phyloP scores from a whole-genome alignment of 306 rosid species.

The Prosopis cineraria region DNA sequence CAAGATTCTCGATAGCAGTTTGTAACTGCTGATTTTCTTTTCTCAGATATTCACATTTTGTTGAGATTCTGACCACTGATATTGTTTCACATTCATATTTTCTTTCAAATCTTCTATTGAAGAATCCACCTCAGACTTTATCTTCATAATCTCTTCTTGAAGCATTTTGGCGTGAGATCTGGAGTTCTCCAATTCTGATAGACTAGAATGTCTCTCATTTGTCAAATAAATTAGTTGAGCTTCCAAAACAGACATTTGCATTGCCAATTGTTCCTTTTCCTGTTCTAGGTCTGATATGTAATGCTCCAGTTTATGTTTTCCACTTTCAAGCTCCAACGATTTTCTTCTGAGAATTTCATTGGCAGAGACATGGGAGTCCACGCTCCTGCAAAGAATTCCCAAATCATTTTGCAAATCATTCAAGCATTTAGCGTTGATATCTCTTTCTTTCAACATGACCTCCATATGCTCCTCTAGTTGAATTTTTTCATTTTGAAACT shows the following conservation, averaged over 20 bases:
- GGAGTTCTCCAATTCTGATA: constrained; percentile 50
- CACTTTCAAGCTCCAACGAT: constrained; percentile 29
- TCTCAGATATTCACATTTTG: constrained; percentile 41
- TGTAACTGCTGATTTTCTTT: constrained; percentile 37
- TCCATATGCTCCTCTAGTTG: constrained; percentile 49
- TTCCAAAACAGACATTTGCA: constrained; percentile 51
- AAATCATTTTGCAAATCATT: constrained; percentile 36
- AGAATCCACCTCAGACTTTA: constrained; percentile 46
- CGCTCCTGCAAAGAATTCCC: constrained; percentile 25
- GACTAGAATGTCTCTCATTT: constrained; percentile 45
- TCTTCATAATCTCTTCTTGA: constrained; percentile 46
- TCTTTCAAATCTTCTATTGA: constrained; percentile 42
- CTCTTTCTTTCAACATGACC: constrained; percentile 37
- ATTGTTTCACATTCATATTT: constrained; percentile 24
- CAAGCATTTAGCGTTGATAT: constrained; percentile 26
- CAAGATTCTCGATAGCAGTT: constrained; percentile 11
- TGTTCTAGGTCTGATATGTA: constrained; percentile 48
- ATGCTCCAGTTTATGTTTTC: constrained; percentile 46
- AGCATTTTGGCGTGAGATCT: constrained; percentile 43
- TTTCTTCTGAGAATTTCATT: constrained; percentile 28
- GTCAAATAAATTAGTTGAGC: constrained; percentile 46
- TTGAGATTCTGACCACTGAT: constrained; percentile 32
- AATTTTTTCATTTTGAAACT: constrained; percentile 46
- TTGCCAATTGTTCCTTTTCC: constrained; percentile 48
- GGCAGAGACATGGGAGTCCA: constrained; percentile 39